phyloP scores from a whole-genome alignment of 768 basidiomycete species.

The Tricholoma hemisulphureum region DNA sequence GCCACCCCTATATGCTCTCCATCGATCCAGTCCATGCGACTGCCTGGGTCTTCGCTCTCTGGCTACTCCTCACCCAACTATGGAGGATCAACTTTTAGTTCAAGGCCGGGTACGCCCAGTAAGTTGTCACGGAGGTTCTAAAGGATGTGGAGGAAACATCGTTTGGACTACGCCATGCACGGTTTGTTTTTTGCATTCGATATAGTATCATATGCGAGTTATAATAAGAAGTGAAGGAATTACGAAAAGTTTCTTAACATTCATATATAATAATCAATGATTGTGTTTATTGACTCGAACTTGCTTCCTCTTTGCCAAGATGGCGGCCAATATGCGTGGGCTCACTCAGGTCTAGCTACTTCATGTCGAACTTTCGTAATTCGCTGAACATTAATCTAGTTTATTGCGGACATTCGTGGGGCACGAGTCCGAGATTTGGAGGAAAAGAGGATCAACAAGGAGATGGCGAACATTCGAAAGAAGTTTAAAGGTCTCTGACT shows the following conservation, averaged over 20 bases:
- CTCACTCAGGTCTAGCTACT: constrained; percentile 75
- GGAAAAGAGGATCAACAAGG: constrained; percentile 98
- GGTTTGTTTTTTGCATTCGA: not conserved
- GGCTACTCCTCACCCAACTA: constrained; percentile 59
- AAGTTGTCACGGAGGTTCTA: constrained; percentile 43
- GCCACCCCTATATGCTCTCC: constrained; percentile 64
- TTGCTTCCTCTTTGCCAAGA: constrained; percentile 30
- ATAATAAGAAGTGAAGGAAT: too few relatives aligned
- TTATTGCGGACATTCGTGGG: constrained; percentile 98
- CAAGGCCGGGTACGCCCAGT: constrained; percentile 66
- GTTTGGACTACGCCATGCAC: not conserved
- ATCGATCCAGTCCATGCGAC: constrained; percentile 33
- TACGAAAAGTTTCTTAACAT: not conserved
- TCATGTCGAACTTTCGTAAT: not conserved
- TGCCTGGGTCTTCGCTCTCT: constrained; percentile 40
- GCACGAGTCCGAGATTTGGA: constrained; percentile 95
- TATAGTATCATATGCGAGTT: too few relatives aligned
- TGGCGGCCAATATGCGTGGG: constrained; percentile 92
- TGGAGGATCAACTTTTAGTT: constrained; percentile 44
- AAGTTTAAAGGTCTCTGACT: constrained; percentile 85
- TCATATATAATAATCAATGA: not conserved
- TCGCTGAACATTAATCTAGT: constrained; percentile 46
- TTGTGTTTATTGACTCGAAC: not conserved
- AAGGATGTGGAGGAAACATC: not conserved
- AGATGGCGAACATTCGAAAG: constrained; percentile 99